phyloP scores from a whole-genome alignment of 345 rosid species.

The Lenwebbia sp. region DNA sequence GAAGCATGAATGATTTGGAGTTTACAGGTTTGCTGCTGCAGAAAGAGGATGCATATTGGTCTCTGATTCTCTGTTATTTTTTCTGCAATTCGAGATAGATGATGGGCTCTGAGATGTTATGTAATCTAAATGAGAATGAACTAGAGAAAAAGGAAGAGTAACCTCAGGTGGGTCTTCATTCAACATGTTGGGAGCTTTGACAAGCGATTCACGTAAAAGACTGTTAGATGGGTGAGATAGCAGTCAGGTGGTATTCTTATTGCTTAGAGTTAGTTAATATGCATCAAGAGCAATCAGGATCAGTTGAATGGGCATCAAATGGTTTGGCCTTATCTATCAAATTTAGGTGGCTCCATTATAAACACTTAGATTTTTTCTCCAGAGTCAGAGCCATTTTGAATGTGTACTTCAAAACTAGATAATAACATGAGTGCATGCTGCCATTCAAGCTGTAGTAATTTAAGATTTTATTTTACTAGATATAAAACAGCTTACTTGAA shows the following conservation, averaged over 20 bases:
- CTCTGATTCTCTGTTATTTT: not conserved
- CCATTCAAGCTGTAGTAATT: not conserved
- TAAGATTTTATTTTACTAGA: not conserved
- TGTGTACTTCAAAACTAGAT: not conserved
- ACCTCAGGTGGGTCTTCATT: not conserved
- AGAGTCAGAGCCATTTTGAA: not conserved
- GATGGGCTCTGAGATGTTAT: not conserved
- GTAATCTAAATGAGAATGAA: no score
- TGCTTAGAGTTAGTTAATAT: not conserved
- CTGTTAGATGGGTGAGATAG: not conserved
- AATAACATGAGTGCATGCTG: not conserved
- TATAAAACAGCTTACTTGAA: not conserved
- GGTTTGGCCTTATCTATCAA: not conserved
- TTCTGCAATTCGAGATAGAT: not conserved
- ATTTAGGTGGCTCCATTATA: not conserved
- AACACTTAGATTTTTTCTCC: not conserved
- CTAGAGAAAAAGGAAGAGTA: not conserved
- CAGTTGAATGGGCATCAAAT: not conserved
- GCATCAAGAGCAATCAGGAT: not conserved
- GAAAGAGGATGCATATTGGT: not conserved
- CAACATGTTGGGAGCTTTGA: not conserved
- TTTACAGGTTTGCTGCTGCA: not conserved
- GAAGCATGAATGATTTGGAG: not conserved
- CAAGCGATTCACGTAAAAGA: not conserved
- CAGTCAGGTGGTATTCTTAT: not conserved